A percentile compares a stretch with the other conserved stretches of the same genome.
Conservation (phyloP, 768 basidiomycete genomes). For the Boletus huronensis region DNA sequence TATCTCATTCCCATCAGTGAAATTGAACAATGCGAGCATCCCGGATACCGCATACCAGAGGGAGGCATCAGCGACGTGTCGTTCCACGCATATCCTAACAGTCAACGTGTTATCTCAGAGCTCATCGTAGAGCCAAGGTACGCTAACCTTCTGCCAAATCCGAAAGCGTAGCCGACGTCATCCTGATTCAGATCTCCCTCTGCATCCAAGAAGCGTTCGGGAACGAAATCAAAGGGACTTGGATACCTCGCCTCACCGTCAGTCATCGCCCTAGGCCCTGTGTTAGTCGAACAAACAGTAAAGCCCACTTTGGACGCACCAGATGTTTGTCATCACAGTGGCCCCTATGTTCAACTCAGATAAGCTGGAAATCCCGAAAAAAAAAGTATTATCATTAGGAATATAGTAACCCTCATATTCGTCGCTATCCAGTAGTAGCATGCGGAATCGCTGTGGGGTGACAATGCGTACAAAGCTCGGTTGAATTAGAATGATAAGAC, state of each 20-base stretch:
- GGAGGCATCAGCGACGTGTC: slow-evolving; percentile 24
- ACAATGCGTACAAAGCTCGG: background rate
- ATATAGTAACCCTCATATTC: slow-evolving; percentile 28
- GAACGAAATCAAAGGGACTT: slow-evolving; percentile 30
- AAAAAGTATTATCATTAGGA: slow-evolving; percentile 18
- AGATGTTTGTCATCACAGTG: slow-evolving; percentile 26
- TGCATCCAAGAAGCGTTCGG: slow-evolving; percentile 28
- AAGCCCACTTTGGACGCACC: slow-evolving; percentile 14
- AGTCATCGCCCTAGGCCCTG: slow-evolving; percentile 29
- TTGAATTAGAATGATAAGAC: background rate
- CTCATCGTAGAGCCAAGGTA: background rate
- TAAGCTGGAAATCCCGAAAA: background rate
- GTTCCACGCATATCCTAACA: slow-evolving; percentile 23
- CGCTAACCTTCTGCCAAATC: slow-evolving; percentile 26
- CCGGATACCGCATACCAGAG: slow-evolving; percentile 28
- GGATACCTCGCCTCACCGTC: slow-evolving; percentile 33
- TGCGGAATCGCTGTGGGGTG: slow-evolving; percentile 14
- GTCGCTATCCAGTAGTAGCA: slow-evolving; percentile 18
- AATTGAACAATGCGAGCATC: slow-evolving; percentile 29
- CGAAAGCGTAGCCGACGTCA: slow-evolving; percentile 18
- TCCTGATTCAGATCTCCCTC: slow-evolving; percentile 24
- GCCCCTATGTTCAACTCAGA: slow-evolving; percentile 15
- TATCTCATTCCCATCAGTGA: slow-evolving; percentile 23
- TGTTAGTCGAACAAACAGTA: background rate
- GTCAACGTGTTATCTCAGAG: background rate